Conservation (phyloP, 202 grass and related monocot species). For the Setaria viridis region DNA sequence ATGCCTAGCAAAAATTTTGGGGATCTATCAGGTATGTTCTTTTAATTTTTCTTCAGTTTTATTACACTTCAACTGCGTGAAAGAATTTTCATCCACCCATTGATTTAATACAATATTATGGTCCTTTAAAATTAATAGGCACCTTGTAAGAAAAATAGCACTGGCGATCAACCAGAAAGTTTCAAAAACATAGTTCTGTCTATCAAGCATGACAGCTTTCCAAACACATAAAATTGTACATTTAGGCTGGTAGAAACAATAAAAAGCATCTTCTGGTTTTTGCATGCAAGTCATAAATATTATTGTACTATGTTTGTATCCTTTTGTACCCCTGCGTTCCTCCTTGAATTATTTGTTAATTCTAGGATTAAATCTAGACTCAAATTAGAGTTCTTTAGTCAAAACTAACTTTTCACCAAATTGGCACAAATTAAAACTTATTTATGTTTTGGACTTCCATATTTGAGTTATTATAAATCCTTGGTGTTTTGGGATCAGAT, state of each 20-base stretch:
- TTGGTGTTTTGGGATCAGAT: slow-evolving; percentile 3
- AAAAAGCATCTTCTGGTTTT: slow-evolving; percentile 8
- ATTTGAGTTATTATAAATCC: slow-evolving; percentile 12
- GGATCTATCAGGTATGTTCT: slow-evolving; percentile 91
- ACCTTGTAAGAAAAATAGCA: slow-evolving; percentile 19
- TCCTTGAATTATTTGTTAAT: not conserved
- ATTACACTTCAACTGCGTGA: slow-evolving; percentile 26
- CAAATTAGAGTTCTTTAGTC: not conserved
- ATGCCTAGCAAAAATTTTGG: slow-evolving; percentile 94
- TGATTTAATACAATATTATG: slow-evolving; percentile 17
- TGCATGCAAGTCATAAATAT: not conserved
- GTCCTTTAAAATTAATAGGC: not conserved
- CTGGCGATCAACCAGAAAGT: not conserved
- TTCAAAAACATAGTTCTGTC: too few species aligned
- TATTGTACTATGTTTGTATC: not conserved
- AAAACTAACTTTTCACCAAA: not conserved
- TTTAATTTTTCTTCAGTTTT: slow-evolving; percentile 24
- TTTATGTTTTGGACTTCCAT: slow-evolving; percentile 6
- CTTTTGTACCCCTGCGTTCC: not conserved
- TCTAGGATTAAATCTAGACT: not conserved
- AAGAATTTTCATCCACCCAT: slow-evolving; percentile 19
- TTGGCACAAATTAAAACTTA: not conserved
- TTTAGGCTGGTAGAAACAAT: too few species aligned
- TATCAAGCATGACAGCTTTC: too few species aligned
- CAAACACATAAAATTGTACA: too few species aligned